Base-by-base conservation (phyloP, 176 grass and related monocot genomes). In the Calamus simplicifolius region DNA sequence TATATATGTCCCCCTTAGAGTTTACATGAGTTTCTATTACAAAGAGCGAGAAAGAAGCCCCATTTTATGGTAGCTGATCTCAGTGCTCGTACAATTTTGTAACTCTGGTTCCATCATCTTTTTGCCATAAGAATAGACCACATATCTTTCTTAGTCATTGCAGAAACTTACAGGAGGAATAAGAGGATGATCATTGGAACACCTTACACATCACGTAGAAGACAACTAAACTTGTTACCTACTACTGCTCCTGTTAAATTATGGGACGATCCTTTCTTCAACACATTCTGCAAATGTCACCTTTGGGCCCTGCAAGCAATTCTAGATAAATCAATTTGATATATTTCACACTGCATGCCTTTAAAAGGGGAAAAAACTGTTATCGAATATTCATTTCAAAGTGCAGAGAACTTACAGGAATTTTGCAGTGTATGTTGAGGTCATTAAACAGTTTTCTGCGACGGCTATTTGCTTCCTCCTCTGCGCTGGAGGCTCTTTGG, bases 401-500 rank as follows among this genome's bases (percentile, higher is more conserved):
- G 21, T 3, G 1, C 16, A 38, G 29, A 50, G 25, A 58, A 56
- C 64, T 81, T 65, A 96, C 86, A 25, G 82, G 80, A 17, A 74
- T 75, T 62, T 64, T 81, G 83, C 83, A 87, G 60, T 96, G 83
- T 4, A 71, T 59, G 50, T 85, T 81, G 4, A 85, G 72, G 48
- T 92, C 84, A 27, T 56, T 21, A 25, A 81, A 78, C 93, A 98
- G 85, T 78, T 92, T 81, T 66, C 18, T 69, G 26, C 70, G 56
- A 18, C 63, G 75, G 48, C 54, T 76, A 51, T 59, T 85, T n/a
- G 81, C 84, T 27, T 78, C 29, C 51, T 81, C 77, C 63, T 98
- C 93, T 38, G 80, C 73, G 38, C 60, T 48, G 43, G 67, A 69
- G 4, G 86, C 72, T 50, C 57, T 77, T 48, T 38, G 29, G 65